Base-by-base conservation (phyloP, 73 alveolate species). In the Paraurostyla sp. region DNA sequence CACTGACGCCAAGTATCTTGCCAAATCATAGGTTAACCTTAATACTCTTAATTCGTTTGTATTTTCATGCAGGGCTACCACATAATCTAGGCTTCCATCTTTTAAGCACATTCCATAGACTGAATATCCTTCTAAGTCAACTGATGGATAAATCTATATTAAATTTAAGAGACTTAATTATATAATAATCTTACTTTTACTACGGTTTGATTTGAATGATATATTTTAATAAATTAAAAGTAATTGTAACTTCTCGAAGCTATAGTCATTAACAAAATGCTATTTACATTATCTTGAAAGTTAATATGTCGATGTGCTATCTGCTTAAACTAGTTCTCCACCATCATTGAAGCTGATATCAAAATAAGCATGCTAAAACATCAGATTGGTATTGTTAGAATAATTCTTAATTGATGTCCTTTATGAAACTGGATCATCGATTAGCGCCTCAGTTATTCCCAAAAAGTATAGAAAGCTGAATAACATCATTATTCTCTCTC, bases 31-130 rank as follows among this genome's bases (percentile, higher is more conserved):
- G n/a, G 52, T 41, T 0, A 40, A 23, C 6, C 83, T 7, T 11
- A 81, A 30, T 9, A 88, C 87, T 32, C 94, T 27, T 3, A 88
- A 2, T 38, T 88, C 90, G 36, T 85, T 85, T 0, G 87, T 43
- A 22, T 40, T 30, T 7, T 0, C 27, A 38, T 88, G 87, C 15
- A 40, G 56, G 22, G 87, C 94, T 0, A 88, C 62, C 11, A 88
- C 52, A 54, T 88, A 88, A 45, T 88, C 91, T 23, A 88, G 87
- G 38, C 20, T 35, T 27, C 94, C 94, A n/a, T 78, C 22, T 25
- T 42, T 23, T 46, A 38, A 60, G 57, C 94, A 88, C 82, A 78
- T 30, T 16, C 94, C 94, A 45, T 40, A 52, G 0, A 88, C 85
- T 60, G 76, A 33, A 35, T 88, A 88, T 0, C 87, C 91, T 41